A percentile compares a stretch with the other conserved stretches of the same genome.
Evolutionary conservation across 176 grass and related monocot species (phyloP).

Genomic region (Zizania latifolia): DNA sequence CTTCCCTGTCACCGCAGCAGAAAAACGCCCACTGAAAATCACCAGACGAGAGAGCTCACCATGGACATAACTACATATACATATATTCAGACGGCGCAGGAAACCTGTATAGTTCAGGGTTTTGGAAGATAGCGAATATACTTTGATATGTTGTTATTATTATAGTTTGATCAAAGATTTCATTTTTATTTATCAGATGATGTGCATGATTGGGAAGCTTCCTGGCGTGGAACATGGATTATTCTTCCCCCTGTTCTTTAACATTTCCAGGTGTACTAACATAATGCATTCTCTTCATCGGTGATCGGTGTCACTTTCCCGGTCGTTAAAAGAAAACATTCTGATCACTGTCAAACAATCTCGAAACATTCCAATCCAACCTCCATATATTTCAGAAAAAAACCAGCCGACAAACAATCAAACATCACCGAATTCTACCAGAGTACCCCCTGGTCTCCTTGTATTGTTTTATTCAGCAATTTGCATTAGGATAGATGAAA

Average conservation of each 20-base stretch:
- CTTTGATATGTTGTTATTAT: neutral
- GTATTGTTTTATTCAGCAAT: neutral
- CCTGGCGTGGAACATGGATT: slow-evolving; percentile 26
- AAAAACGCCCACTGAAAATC: neutral
- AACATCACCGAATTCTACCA: neutral
- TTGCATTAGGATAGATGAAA: neutral
- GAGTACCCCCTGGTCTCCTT: too few relatives aligned
- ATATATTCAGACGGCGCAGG: neutral
- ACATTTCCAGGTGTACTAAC: slow-evolving; percentile 9
- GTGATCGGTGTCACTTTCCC: slow-evolving; percentile 36
- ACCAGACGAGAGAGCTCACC: neutral
- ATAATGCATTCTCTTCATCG: slow-evolving; percentile 22
- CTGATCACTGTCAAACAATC: slow-evolving; percentile 3
- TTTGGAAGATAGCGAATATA: slow-evolving; percentile 18
- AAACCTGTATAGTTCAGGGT: neutral
- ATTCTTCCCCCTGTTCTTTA: neutral
- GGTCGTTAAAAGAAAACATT: slow-evolving; percentile 30
- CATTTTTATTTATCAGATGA: neutral
- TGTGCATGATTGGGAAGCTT: slow-evolving; percentile 15
- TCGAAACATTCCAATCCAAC: neutral
- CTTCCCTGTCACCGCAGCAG: neutral
- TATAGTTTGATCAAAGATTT: neutral
- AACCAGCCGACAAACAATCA: neutral
- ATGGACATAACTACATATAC: too few relatives aligned
- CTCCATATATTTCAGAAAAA: neutral